These are phyloP conservation scores for Pestalotiopsis fici DNA, from an alignment of 2,329 filamentous ascomycete genomes.

Conservation along the genomic window DNA sequence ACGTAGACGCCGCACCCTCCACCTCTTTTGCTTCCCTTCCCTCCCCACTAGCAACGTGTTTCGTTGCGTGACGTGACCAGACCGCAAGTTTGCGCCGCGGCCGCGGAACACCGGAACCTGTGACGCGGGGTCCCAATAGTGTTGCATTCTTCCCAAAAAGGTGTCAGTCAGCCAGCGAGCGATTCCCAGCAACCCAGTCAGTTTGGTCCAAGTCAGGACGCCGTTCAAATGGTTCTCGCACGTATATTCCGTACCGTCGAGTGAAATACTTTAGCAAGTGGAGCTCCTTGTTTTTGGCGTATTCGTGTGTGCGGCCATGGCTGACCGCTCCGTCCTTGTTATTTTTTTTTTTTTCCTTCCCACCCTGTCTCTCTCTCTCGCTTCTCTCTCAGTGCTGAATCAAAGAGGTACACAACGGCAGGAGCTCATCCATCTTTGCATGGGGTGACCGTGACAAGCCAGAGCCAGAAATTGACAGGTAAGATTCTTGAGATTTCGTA, in stretches of 20 bases:
- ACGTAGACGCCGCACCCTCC: not conserved
- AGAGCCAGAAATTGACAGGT: not conserved
- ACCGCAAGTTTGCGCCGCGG: slow-evolving; percentile 1
- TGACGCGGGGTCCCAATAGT: slow-evolving; percentile 1
- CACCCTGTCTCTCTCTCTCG: not conserved
- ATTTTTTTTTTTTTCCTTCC: not conserved
- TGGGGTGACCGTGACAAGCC: not conserved
- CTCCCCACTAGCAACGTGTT: not conserved
- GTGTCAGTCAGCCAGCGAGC: not conserved
- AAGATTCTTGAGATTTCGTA: not conserved
- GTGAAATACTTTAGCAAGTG: too few species aligned
- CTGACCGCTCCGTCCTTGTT: not conserved
- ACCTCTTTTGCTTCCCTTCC: not conserved
- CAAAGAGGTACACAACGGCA: not conserved
- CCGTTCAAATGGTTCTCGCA: not conserved
- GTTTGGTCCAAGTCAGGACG: not conserved
- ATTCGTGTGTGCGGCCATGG: not conserved
- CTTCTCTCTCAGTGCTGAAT: not conserved
- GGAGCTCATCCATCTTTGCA: not conserved
- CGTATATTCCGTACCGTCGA: not conserved
- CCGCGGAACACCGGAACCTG: not conserved
- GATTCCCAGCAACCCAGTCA: not conserved
- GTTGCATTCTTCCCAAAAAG: not conserved
- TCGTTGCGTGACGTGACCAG: slow-evolving; percentile 3
- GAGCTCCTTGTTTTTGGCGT: not conserved